Base-by-base conservation (phyloP, 108 stramenopile genomes). In the Pinguiococcus pyrenoidosus region DNA sequence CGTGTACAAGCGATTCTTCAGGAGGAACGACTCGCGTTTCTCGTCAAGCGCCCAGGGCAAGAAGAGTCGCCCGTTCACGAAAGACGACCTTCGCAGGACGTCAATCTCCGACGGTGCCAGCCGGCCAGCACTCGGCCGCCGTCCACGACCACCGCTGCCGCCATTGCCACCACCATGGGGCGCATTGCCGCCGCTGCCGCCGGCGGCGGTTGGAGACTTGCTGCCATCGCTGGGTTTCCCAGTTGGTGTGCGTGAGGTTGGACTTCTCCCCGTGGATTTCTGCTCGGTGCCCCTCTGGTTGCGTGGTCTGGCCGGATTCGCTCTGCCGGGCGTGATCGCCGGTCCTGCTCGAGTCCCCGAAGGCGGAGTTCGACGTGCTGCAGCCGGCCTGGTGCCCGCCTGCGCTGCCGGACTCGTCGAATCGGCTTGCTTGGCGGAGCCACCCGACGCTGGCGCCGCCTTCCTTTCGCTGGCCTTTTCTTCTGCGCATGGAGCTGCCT, bases 31-130 rank as follows among this genome's bases (percentile, higher is more conserved):
- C 14, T 10, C 7, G 1, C 51, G 39, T 17, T 62, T 52, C 17
- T 23, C 58, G 27, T 51, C 57, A 3, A 62, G 24, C n/a, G n/a
- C n/a, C 61, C 61, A 62, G 9, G 61, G 61, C 41, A 62, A 13
- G 29, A 60, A 62, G 0, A 53, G 20, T 46, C 54, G 52, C 20
- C 61, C 59, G 44, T 62, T 62, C 3, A 62, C 32, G 22, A 14
- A 23, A n/a, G 58, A 59, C 24, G 49, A 50, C 13, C 32, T 37
- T 6, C 24, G 37, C n/a, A 59, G 49, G 10, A 59, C 58, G 0
- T 25, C 41, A 3, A 59, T 37, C 41, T 59, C 58, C 12, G 48
- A 48, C 3, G 48, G 33, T 2, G 48, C 32, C 21, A 59, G 49
- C 25, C 36, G 29, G 10, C 52, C 52, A 5, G 40, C 29, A 0